Base-by-base conservation (phyloP, 352 stramenopile genomes). In the Phytophthora lateralis region DNA sequence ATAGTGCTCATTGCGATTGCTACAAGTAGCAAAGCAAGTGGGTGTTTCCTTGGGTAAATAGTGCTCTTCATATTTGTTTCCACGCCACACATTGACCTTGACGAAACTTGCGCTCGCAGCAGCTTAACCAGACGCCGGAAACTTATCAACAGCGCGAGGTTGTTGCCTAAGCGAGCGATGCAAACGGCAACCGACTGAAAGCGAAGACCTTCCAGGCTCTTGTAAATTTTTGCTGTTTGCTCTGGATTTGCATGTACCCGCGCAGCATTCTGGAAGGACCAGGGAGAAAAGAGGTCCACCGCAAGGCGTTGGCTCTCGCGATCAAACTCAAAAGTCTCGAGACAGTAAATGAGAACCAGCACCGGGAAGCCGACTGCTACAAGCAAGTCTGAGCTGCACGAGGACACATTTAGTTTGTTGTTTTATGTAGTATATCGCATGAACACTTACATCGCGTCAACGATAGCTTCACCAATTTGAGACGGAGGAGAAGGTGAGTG, bases 121-220 rank as follows among this genome's bases (percentile, higher is more conserved):
- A 71, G 39, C 11, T 58, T 53, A 7, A 73, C 21, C 0, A 78
- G 35, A 4, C 57, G 42, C 34, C 63, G 47, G 18, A 73, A 45
- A 24, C 65, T 63, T 11, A 52, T 42, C 10, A 65, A 63, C 12
- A 80, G 46, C 9, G 55, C 32, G 7, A 71, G 0, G 20, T 71
- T 85, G 38, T 68, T 75, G 2, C 68, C 65, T 14, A 85, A 29
- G 0, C 61, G 68, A 35, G 69, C 55, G 18, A 80, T 58, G 32
- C 66, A 78, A 26, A 76, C 51, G 6, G 59, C 26, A 14, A 57
- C 21, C 2, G 73, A 66, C 18, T 60, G 35, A 34, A 76, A 61
- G 15, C 62, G 66, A 6, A 79, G 48, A 10, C 57, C 53, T 24
- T 78, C 45, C 8, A 81, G 55, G 29, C 59, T 73, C 53, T 75